These are phyloP conservation scores for Lasiodiplodia gonubiensis DNA, from an alignment of 2,329 filamentous ascomycete species.

Conservation along the genomic window DNA sequence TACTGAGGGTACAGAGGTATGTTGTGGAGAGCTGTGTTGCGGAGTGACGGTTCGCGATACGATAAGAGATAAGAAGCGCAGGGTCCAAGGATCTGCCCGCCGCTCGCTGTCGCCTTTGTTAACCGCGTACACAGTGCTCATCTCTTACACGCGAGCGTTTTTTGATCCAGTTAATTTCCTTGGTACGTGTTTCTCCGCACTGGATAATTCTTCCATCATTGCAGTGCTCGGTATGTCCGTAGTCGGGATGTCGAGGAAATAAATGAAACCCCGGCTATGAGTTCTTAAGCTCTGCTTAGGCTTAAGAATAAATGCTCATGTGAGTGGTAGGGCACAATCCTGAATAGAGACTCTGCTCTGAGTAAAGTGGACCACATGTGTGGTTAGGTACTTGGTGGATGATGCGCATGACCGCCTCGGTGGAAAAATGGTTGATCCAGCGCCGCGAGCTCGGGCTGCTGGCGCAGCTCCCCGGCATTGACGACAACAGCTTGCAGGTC, in stretches of 20 bases:
- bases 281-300: not conserved
- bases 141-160: too few species aligned
- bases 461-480: constrained; percentile 23
- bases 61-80: constrained; percentile 13
- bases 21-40: not conserved
- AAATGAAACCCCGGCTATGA: not conserved
- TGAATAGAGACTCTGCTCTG: not conserved
- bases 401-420: not conserved
- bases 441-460: constrained; percentile 11
- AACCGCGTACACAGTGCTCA: not conserved
- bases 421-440: constrained; percentile 4
- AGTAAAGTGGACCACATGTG: not conserved
- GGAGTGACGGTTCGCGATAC: not conserved
- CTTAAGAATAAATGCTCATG: not conserved
- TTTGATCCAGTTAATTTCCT: too few species aligned
- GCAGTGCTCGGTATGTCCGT: not conserved
- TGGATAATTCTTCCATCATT: not conserved
- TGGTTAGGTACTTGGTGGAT: not conserved
- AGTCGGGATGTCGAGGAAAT: not conserved
- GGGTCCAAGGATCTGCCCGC: constrained; percentile 6
- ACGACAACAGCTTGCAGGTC: constrained; percentile 27
- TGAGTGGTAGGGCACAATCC: not conserved
- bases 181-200: too few species aligned
- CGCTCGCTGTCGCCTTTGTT: not conserved
- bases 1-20: not conserved